Percentiles rank a stretch among this genome's conserved stretches.
These are phyloP conservation scores for Phylloporus gajari DNA, from an alignment of 1,284 basidiomycete genomes.

Conservation along the genomic window DNA sequence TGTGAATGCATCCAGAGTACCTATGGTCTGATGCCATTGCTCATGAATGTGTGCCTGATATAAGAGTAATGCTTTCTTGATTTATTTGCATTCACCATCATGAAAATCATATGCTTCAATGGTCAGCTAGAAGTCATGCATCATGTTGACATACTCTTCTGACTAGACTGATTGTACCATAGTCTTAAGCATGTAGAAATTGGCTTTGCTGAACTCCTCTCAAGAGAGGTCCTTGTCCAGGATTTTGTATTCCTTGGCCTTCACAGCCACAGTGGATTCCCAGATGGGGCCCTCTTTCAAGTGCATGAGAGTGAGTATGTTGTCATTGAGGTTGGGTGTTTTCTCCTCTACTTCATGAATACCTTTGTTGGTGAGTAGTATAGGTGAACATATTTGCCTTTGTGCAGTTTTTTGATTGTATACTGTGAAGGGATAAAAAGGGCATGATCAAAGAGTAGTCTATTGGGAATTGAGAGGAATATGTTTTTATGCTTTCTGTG, in stretches of 20 bases:
- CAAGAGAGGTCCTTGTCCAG: neutral
- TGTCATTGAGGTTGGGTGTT: fast-evolving
- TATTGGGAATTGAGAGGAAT: neutral
- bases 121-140: neutral
- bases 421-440: neutral
- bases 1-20: neutral
- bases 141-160: neutral
- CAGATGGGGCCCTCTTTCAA: neutral
- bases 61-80: neutral
- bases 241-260: neutral
- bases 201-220: neutral
- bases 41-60: neutral
- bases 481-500: slow-evolving; percentile 3
- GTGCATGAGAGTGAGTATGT: neutral
- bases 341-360: neutral
- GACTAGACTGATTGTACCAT: neutral
- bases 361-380: slow-evolving; percentile 6
- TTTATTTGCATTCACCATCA: neutral
- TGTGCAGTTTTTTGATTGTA: neutral
- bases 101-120: neutral
- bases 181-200: neutral
- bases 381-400: neutral
- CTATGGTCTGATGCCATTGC: too few relatives aligned
- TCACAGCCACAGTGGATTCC: neutral
- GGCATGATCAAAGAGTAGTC: neutral